Conservation (phyloP, 2,329 filamentous ascomycete species). For the Leptosphaerulina australis region DNA sequence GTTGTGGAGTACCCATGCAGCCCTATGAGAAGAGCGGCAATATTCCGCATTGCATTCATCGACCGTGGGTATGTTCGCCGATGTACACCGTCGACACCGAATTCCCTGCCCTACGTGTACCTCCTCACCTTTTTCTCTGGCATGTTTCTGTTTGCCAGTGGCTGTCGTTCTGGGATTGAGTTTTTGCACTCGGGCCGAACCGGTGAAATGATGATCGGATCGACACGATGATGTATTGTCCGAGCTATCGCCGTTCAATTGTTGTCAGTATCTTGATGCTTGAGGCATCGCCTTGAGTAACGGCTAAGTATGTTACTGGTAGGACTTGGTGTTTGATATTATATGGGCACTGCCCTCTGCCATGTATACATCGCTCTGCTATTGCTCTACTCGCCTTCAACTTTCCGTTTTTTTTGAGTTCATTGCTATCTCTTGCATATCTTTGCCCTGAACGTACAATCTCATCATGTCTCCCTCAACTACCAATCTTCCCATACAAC, state of each 20-base stretch:
- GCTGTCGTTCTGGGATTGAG: background rate
- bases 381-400: too few relatives aligned
- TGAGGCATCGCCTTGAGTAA: too few relatives aligned
- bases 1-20: slow-evolving; percentile 5
- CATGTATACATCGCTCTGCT: too few relatives aligned
- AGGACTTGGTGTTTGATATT: background rate
- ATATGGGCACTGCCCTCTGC: too few relatives aligned
- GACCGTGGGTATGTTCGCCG: background rate
- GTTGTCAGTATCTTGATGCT: background rate
- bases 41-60: slow-evolving; percentile 15
- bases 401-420: too few relatives aligned
- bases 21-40: slow-evolving; percentile 2
- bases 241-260: slow-evolving; percentile 9
- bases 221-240: slow-evolving; percentile 18
- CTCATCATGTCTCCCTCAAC: slow-evolving; percentile 12
- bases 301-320: background rate
- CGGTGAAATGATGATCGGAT: slow-evolving; percentile 11
- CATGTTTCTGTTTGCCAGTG: background rate
- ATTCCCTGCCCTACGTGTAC: background rate
- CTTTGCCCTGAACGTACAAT: too few relatives aligned
- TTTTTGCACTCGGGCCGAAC: slow-evolving; percentile 15
- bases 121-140: background rate
- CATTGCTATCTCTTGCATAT: too few relatives aligned
- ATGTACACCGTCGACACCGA: slow-evolving; percentile 1
- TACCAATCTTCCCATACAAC: slow-evolving; percentile 1